A percentile compares a stretch with the other conserved stretches of the same genome.
Conservation (phyloP, 1,284 basidiomycete genomes). For the Cryptococcus neoformans region DNA sequence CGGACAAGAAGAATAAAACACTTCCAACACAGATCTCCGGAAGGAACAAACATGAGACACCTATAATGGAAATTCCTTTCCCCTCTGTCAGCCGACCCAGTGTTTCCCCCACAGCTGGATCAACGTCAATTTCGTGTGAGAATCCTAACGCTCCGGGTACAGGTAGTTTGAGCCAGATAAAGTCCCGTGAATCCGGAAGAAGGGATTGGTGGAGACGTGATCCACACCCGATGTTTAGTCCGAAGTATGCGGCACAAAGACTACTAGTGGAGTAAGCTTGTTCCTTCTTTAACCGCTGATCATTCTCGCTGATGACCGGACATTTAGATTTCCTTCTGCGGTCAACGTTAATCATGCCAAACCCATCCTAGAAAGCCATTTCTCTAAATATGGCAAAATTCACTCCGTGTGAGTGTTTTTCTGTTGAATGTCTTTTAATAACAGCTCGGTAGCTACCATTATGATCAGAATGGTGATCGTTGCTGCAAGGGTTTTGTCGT, state of each 20-base stretch:
- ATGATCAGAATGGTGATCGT: slow-evolving; percentile 9
- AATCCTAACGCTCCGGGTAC: too few species aligned
- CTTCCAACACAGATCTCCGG: too few species aligned
- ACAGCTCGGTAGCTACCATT: slow-evolving; percentile 10
- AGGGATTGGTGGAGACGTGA: slow-evolving; percentile 22
- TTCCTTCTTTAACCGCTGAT: background rate
- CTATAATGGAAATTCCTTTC: too few species aligned
- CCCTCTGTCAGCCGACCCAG: too few species aligned
- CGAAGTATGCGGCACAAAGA: slow-evolving; percentile 21
- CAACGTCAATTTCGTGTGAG: too few species aligned
- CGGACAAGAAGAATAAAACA: too few species aligned
- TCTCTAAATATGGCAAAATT: slow-evolving; percentile 26
- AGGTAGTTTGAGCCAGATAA: background rate
- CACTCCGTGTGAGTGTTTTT: slow-evolving; percentile 11
- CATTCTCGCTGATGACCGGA: background rate
- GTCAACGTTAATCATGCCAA: slow-evolving; percentile 15
- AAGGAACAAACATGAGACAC: too few species aligned
- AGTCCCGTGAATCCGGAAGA: background rate
- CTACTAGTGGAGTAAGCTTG: slow-evolving; percentile 26
- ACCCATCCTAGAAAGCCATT: slow-evolving; percentile 22
- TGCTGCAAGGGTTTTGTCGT: slow-evolving; percentile 27
- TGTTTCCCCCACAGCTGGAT: too few species aligned
- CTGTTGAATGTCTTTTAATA: background rate
- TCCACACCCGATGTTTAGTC: slow-evolving; percentile 28
- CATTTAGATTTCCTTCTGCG: slow-evolving; percentile 24